phyloP scores from a whole-genome alignment of 495 filamentous ascomycete species.

The Sabuloglossum arenarium region DNA sequence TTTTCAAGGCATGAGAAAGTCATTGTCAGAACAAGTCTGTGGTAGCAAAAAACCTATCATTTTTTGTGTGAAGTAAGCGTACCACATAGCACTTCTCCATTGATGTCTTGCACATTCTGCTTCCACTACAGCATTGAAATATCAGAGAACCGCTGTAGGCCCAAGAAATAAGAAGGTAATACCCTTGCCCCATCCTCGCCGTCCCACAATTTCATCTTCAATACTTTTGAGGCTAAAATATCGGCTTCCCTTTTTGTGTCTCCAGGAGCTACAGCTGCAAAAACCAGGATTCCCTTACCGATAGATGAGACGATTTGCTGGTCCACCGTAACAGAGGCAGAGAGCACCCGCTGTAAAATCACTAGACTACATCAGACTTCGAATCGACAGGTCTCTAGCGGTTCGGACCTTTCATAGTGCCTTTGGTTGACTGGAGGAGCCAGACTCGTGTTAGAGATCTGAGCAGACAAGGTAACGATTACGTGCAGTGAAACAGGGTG shows the following conservation, averaged over 20 bases:
- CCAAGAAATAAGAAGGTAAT: constrained; percentile 7
- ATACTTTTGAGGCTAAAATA: constrained; percentile 56
- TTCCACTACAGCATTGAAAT: constrained; percentile 46
- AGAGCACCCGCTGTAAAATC: constrained; percentile 85
- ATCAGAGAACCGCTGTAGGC: background rate
- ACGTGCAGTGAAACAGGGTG: background rate
- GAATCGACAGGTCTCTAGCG: background rate
- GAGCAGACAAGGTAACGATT: background rate
- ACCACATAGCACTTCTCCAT: constrained; percentile 84
- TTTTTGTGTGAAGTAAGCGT: constrained; percentile 15
- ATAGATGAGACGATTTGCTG: constrained; percentile 74
- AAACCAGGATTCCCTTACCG: constrained; percentile 71
- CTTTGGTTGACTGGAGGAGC: background rate
- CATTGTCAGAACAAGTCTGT: background rate
- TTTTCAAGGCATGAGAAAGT: background rate
- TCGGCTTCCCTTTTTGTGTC: constrained; percentile 83
- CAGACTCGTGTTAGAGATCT: background rate
- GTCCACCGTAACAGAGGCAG: constrained; percentile 97
- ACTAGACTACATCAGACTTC: constrained; percentile 27
- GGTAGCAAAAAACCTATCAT: constrained; percentile 1
- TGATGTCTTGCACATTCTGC: constrained; percentile 62
- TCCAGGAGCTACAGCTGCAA: constrained; percentile 76
- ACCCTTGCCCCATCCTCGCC: constrained; percentile 47
- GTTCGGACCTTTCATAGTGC: background rate
- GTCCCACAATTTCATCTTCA: constrained; percentile 81